Base-by-base conservation (phyloP, 2,329 filamentous ascomycete genomes). In the Cytospora piceicola region DNA sequence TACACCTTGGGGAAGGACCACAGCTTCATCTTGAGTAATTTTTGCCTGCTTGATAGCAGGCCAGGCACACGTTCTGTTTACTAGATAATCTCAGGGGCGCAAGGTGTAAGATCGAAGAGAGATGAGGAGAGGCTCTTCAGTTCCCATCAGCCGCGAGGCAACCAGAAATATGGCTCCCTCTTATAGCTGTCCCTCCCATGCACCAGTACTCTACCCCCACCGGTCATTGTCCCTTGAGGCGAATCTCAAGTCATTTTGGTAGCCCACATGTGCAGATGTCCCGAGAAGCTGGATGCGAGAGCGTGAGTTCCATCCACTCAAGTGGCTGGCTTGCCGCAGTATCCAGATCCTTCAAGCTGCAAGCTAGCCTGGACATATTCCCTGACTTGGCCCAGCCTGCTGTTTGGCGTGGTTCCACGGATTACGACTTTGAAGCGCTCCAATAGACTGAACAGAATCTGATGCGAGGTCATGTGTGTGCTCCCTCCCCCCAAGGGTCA, bases 1-100 rank as follows among this genome's bases (percentile, higher is more conserved):
- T 83, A 83, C 65, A 82, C 80, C 72, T 83, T 83, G 30, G 83
- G 83, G 30, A 84, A 46, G n/a, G 42, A 42, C 32, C 32, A 34
- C n/a, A 46, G 6, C 32, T 34, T 34, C 42, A 46, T 46, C 42
- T 46, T 46, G 42, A 12, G 20, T 20, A 20, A 3, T 4, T 4
- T 22, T 46, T 22, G n/a, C 42, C 42, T 46, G 20, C 20, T 22
- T n/a, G 42, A 22, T 46, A 20, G 20, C 42, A 46, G n/a, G n/a
- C 20, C n/a, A 46, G 42, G 17, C 6, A 22, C 3, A 46, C 20
- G 11, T 1, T 0, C 7, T 8, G 42, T n/a, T 46, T n/a, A 9
- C 11, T 42, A 9, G 22, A 15, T 15, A 9, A 46, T 20, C 22
- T 46, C 42, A 46, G n/a, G 42, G 20, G 7, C 20, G 42, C 7